Base-by-base conservation (phyloP, 805 yeast species). In the Candida morakotiae region DNA sequence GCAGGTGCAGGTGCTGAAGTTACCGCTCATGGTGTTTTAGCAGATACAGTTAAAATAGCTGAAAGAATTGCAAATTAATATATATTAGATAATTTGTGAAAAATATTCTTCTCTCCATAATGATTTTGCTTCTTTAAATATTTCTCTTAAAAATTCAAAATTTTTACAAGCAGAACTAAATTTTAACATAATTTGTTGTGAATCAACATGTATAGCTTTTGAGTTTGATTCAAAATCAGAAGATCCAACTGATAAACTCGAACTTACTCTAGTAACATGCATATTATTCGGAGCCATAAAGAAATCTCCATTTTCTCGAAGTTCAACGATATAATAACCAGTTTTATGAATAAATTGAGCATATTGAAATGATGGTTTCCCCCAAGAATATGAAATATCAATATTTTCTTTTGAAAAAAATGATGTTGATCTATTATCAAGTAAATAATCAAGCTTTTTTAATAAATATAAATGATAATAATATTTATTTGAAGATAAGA, bases 1-100 rank as follows among this genome's bases (percentile, higher is more conserved):
- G 98, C 99, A 22, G 99, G 95, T 54, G 81, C 82, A 77, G 95
- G 52, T 93, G 80, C 81, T 37, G 82, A 75, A 25, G 80, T 76
- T 31, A 77, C 82, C 35, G 81, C 82, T 31, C 72, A 65, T 42
- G 99, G 98, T 64, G 97, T 93, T 30, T 75, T 93, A 48, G 95
- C 94, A 37, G 99, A 93, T 60, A 81, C 86, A 25, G 75, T 93
- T 58, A 93, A 87, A 72, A 81, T 87, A 51, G 96, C 94, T 30
- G 88, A 89, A 67, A 81, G 96, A 71, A 62, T 87, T 37, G 82
- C 81, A 34, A 56, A 59, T 32, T 69, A 59, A 32, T 29, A 19
- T 30, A 19, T 26, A 31, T 33, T 38, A 44, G 26, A 26, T 38
- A 30, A 39, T 33, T 34, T 23, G 35, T 19, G 35, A 38, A 27